Evolutionary conservation across 2,329 filamentous ascomycete genomes (phyloP), one percentile per base, ranked within the genome.

Genomic region (Trichophyton benhamiae): DNA sequence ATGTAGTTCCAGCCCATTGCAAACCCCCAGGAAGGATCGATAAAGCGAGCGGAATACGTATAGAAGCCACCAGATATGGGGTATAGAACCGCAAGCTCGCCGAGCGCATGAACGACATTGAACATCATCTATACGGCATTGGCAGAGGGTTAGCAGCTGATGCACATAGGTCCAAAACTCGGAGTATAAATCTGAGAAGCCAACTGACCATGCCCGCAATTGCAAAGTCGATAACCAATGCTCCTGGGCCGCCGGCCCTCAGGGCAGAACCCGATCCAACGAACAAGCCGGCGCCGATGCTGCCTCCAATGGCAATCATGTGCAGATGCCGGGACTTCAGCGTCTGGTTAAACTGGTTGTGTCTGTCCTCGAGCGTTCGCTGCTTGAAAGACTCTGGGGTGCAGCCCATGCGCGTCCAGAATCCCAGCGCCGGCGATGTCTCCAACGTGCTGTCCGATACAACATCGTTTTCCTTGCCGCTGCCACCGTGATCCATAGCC

Each of bases 61-160:
- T 80, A 83, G 72, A 86, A 85, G 64, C 81, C 82, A 53, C 83
- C 83, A 63, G 83, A 83, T 62, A 85, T 78, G 0, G 83, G 83
- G 62, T 82, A 85, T 63, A 84, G 79, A 57, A 85, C 81, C 57
- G 82, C 81, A 62, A 86, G 64, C 73, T 86, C 83, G 53, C 80
- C 83, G 57, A 86, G 74, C 27, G 83, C 82, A 66, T 83, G 80
- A 67, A 83, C 78, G 8, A 80, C 83, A 66, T 82, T 79, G 52
- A 84, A 73, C 66, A 85, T 74, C 79, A 85, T 83, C 66, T 78
- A 46, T 15, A 58, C 7, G n/a, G 3, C 6, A 33, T 13, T 36
- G 22, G 20, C 15, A 17, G 2, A n/a, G n/a, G n/a, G 41, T 59
- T 59, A 59, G 58, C 3, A 17, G 38, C 61, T 66, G 41, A 57